Evolutionary conservation across 306 rosid species (phyloP).

Genomic region (Cicer arietinum): DNA sequence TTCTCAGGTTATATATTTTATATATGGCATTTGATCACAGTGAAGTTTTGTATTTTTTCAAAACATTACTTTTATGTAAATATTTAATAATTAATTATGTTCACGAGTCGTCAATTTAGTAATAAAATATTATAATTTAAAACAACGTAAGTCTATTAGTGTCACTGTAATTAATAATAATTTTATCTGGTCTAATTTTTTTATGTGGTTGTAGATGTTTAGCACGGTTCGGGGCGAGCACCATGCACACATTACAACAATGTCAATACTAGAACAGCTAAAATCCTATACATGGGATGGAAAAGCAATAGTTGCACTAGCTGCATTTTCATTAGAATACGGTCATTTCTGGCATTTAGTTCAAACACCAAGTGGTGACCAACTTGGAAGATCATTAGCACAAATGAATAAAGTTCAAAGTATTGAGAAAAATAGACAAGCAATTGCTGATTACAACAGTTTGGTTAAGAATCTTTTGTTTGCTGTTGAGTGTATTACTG

Average conservation of each 20-base stretch:
- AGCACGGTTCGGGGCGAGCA: slow-evolving; percentile 44
- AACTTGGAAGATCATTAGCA: slow-evolving; percentile 52
- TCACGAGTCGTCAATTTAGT: too few relatives aligned
- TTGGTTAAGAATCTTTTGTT: slow-evolving; percentile 43
- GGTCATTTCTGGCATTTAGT: slow-evolving; percentile 52
- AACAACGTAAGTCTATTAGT: too few relatives aligned
- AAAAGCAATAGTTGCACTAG: slow-evolving; percentile 58
- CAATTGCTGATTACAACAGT: slow-evolving; percentile 40
- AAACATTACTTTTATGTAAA: too few relatives aligned
- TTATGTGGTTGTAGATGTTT: slow-evolving; percentile 40
- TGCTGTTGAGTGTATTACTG: slow-evolving; percentile 60
- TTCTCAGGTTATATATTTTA: slow-evolving; percentile 38
- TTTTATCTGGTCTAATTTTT: too few relatives aligned
- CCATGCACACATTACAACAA: slow-evolving; percentile 49
- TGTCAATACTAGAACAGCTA: slow-evolving; percentile 47
- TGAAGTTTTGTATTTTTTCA: too few relatives aligned
- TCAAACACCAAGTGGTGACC: slow-evolving; percentile 40
- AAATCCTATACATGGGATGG: slow-evolving; percentile 68
- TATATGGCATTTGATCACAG: too few relatives aligned
- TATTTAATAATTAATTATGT: too few relatives aligned
- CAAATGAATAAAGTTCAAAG: slow-evolving; percentile 40
- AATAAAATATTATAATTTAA: too few relatives aligned
- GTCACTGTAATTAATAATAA: too few relatives aligned
- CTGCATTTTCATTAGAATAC: slow-evolving; percentile 51
- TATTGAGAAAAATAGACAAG: slow-evolving; percentile 40